phyloP scores from a whole-genome alignment of 1,284 basidiomycete species.

The Sporisorium exsertum region DNA sequence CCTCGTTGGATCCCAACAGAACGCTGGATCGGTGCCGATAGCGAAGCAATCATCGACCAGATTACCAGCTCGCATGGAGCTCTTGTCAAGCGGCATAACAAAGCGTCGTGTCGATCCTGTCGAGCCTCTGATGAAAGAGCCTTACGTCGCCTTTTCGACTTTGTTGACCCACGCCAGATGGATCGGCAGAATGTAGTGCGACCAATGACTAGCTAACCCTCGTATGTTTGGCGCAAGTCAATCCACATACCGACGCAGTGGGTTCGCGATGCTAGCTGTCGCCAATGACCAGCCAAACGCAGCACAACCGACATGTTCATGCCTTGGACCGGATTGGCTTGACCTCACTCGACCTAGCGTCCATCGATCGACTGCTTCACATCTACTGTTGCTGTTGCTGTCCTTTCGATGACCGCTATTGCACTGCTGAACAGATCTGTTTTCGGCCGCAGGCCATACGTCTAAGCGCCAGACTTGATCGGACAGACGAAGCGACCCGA shows the following conservation, averaged over 20 bases:
- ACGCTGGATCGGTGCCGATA: not conserved
- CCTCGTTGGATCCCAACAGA: not conserved
- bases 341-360: not conserved
- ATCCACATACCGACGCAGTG: not conserved
- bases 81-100: too few species aligned
- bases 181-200: not conserved
- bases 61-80: not conserved
- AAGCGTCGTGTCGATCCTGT: too few species aligned
- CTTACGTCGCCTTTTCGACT: not conserved
- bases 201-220: not conserved
- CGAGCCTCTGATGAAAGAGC: not conserved
- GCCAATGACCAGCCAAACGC: not conserved
- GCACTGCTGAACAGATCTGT: not conserved
- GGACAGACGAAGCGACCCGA: not conserved
- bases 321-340: not conserved
- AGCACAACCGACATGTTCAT: not conserved
- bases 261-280: not conserved
- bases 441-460: too few species aligned
- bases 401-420: not conserved
- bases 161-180: not conserved
- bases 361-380: not conserved
- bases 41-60: not conserved
- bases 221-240: not conserved
- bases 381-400: slow-evolving; percentile 3
- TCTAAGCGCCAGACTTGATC: too few species aligned